Evolutionary conservation across 1,284 basidiomycete species (phyloP).

Genomic region (Exsudoporus floridanus): DNA sequence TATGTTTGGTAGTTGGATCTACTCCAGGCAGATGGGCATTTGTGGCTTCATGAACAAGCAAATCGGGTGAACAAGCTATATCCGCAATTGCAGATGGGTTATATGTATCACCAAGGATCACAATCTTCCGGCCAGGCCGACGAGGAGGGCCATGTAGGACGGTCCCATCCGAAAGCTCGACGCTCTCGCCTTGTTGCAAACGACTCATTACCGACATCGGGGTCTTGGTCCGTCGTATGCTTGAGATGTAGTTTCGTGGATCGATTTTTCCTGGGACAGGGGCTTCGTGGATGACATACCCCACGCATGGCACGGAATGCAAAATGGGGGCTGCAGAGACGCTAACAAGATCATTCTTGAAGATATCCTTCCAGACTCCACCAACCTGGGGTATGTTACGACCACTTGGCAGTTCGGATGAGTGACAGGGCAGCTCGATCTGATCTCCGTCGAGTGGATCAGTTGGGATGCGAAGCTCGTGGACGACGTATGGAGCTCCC

Average conservation of each 20-base stretch:
- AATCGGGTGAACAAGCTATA: conserved; percentile 60
- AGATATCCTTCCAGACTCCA: conserved; percentile 75
- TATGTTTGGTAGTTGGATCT: conserved; percentile 54
- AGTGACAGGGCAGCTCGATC: conserved; percentile 46
- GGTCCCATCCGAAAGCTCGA: conserved; percentile 77
- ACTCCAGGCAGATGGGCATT: conserved; percentile 83
- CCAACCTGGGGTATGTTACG: conserved; percentile 63
- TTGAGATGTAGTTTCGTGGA: conserved; percentile 59
- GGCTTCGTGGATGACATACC: conserved; percentile 78
- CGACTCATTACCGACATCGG: conserved; percentile 70
- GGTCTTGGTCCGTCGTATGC: conserved; percentile 68
- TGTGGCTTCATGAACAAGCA: conserved; percentile 86
- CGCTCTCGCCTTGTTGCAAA: conserved; percentile 68
- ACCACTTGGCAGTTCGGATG: conserved; percentile 63
- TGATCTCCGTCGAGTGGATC: conserved; percentile 53
- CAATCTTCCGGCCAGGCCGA: conserved; percentile 70
- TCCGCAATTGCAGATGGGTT: conserved; percentile 65
- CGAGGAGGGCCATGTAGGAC: conserved; percentile 70
- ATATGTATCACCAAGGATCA: conserved; percentile 80
- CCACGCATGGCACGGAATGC: conserved; percentile 82
- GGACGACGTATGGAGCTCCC: conserved; percentile 78
- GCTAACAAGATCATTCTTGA: conserved; percentile 55
- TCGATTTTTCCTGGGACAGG: conserved; percentile 77
- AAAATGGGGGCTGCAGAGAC: conserved; percentile 84
- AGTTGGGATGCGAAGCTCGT: conserved; percentile 73